Conservation (phyloP, 2,329 filamentous ascomycete genomes). For the Fusarium floridanum region DNA sequence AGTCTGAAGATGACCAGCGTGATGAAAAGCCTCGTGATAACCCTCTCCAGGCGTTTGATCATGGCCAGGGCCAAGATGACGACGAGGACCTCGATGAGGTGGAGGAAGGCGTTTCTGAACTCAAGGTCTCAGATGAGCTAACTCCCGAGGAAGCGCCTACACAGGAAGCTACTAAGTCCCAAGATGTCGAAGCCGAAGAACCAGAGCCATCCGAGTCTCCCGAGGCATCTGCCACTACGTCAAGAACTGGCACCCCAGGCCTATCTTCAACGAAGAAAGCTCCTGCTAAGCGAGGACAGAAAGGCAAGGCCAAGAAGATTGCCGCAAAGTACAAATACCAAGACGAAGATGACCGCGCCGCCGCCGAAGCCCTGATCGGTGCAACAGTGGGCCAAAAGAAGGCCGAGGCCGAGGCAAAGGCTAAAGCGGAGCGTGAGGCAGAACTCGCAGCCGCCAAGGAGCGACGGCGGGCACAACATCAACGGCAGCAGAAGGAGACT, state of each 20-base stretch:
- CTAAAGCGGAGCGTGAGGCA: constrained; percentile 75
- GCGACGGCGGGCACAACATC: constrained; percentile 83
- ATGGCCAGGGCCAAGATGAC: constrained; percentile 40
- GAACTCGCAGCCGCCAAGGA: constrained; percentile 79
- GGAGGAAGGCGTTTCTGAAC: constrained; percentile 42
- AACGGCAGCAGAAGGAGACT: constrained; percentile 79
- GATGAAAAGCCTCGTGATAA: constrained; percentile 52
- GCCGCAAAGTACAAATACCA: constrained; percentile 92
- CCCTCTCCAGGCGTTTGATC: constrained; percentile 51
- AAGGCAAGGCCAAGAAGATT: constrained; percentile 86
- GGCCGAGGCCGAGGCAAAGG: constrained; percentile 75
- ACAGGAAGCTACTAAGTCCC: constrained; percentile 50
- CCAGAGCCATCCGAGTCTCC: constrained; percentile 38
- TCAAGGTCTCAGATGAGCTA: constrained; percentile 45
- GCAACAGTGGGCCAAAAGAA: constrained; percentile 75
- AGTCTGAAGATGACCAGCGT: constrained; percentile 50
- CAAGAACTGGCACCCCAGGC: constrained; percentile 22
- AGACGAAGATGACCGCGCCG: constrained; percentile 90
- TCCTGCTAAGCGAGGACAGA: constrained; percentile 77
- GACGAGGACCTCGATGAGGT: constrained; percentile 47
- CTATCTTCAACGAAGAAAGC: constrained; percentile 55
- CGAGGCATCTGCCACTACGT: constrained; percentile 18
- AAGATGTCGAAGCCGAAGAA: constrained; percentile 46
- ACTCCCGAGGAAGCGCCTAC: constrained; percentile 41
- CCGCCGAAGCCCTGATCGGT: constrained; percentile 90